A percentile compares a stretch with the other conserved stretches of the same genome.
Evolutionary conservation across 2,329 filamentous ascomycete genomes (phyloP).

Genomic region (Aspergillus cejpii): DNA sequence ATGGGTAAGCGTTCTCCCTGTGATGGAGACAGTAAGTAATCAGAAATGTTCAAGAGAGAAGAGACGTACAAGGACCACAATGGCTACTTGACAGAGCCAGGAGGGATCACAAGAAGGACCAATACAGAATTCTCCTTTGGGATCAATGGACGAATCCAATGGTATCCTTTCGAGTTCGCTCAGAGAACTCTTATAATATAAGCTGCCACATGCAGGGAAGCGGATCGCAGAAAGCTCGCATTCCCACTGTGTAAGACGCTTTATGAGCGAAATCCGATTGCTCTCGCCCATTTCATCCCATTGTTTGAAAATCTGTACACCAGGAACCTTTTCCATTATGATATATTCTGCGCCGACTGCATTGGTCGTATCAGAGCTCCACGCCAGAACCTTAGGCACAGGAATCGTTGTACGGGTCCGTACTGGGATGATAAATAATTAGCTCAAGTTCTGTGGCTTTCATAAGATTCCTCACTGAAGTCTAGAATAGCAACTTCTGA

Average conservation of each 20-base stretch:
- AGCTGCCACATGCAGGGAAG: conserved; percentile 4
- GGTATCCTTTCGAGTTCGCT: conserved; percentile 1
- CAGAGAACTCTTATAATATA: conserved; percentile 4
- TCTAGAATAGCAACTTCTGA: conserved; percentile 16
- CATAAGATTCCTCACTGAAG: neutral
- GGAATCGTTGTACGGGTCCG: neutral
- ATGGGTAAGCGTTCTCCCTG: conserved; percentile 4
- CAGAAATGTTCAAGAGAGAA: neutral
- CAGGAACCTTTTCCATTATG: neutral
- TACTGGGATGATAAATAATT: neutral
- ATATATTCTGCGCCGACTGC: neutral
- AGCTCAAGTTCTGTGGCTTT: neutral
- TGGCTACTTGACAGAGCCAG: neutral
- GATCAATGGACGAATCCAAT: neutral
- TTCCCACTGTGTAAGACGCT: conserved; percentile 7
- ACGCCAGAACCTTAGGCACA: neutral
- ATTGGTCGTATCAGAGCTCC: neutral
- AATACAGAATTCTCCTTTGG: conserved; percentile 4
- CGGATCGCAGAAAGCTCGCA: conserved; percentile 1
- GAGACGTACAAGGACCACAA: conserved; percentile 4
- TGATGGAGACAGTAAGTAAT: neutral
- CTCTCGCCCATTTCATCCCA: neutral
- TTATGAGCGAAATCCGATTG: neutral
- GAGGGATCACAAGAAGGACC: conserved; percentile 7
- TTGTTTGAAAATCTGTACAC: neutral